Evolutionary conservation across 176 grass and related monocot species (phyloP).

Genomic region (Cenchrus americanus): DNA sequence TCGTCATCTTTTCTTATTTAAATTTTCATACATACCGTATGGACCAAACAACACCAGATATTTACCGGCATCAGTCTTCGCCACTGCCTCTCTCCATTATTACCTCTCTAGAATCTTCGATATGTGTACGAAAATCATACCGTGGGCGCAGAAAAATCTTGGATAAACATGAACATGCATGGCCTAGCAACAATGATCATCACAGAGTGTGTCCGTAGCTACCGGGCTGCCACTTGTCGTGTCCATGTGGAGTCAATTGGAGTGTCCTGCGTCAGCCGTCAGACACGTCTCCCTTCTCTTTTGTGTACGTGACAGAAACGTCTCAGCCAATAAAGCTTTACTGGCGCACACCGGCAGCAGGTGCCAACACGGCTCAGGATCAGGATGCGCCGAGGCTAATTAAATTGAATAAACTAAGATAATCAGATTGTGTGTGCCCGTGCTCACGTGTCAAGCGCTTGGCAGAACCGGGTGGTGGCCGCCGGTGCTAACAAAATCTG

Average conservation of each 20-base stretch:
- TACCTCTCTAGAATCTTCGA: slow-evolving; percentile 18
- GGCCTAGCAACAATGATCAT: not conserved
- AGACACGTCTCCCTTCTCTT: not conserved
- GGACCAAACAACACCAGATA: too few species aligned
- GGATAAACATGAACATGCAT: not conserved
- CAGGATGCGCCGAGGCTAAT: not conserved
- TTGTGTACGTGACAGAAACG: not conserved
- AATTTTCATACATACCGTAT: too few species aligned
- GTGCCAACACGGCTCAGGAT: not conserved
- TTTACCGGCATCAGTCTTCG: too few species aligned
- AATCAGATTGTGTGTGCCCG: too few species aligned
- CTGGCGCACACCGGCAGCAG: not conserved
- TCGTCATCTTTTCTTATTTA: too few species aligned
- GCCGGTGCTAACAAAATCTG: not conserved
- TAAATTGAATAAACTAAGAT: not conserved
- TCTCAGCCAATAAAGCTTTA: not conserved
- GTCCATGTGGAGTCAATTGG: not conserved
- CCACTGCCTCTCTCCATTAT: not conserved
- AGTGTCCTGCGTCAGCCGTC: too few species aligned
- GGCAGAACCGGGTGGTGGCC: not conserved
- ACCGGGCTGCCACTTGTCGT: not conserved
- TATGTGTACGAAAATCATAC: not conserved
- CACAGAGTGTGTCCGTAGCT: too few species aligned
- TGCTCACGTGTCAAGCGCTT: not conserved
- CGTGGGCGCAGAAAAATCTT: not conserved